A percentile compares a stretch with the other conserved stretches of the same genome.
Evolutionary conservation across 73 alveolate genomes (phyloP).

Genomic region (Breviolum minutum): DNA sequence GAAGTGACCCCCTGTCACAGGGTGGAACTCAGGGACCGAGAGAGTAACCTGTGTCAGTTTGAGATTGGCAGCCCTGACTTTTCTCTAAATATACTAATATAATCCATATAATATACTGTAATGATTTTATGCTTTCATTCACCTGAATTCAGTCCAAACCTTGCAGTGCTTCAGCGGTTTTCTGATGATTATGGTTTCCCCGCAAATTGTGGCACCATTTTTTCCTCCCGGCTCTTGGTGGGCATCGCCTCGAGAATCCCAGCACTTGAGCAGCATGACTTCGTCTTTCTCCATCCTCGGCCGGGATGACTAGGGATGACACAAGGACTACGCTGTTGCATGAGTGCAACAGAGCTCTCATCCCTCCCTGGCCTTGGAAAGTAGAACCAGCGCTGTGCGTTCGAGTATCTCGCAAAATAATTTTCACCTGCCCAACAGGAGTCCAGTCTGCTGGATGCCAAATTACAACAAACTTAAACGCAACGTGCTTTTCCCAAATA

Average conservation of each 20-base stretch:
- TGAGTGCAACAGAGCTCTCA: no score
- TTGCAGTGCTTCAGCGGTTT: no score
- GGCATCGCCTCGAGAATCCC: constrained; percentile 69
- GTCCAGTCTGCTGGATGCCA: neutral
- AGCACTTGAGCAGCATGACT: constrained; percentile 83
- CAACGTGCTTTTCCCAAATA: neutral
- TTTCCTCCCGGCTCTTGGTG: no score
- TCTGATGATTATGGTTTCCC: no score
- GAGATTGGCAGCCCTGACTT: no score
- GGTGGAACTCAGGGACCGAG: neutral
- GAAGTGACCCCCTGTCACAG: neutral
- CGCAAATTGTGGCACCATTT: no score
- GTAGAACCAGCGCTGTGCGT: constrained; percentile 86
- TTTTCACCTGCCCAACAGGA: constrained; percentile 40
- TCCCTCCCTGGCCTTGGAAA: constrained; percentile 29
- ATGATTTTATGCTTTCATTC: no score
- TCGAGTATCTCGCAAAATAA: constrained; percentile 66
- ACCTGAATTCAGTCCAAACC: no score
- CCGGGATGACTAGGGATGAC: neutral
- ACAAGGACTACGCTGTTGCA: neutral
- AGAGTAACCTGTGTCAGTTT: no score
- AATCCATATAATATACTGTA: no score
- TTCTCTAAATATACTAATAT: no score
- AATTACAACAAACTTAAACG: neutral
- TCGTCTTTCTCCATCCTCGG: constrained; percentile 87